Evolutionary conservation across 768 basidiomycete species (phyloP).

Genomic region (Serendipita sp.): DNA sequence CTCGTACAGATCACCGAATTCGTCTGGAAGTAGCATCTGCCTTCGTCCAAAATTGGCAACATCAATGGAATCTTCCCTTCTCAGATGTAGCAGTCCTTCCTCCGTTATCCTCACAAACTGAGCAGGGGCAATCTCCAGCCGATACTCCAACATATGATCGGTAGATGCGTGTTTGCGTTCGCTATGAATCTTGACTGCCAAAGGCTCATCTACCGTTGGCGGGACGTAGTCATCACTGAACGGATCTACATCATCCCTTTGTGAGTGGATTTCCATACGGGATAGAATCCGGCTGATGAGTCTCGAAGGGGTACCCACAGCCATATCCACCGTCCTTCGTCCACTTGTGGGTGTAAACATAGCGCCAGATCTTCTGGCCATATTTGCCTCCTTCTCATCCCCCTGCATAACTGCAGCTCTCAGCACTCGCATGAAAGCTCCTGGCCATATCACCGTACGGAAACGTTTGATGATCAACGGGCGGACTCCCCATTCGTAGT

Average conservation of each 20-base stretch:
- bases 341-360: constrained; percentile 28
- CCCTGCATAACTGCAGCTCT: constrained; percentile 42
- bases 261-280: constrained; percentile 22
- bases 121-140: constrained; percentile 55
- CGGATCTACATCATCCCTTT: constrained; percentile 7
- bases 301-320: constrained; percentile 29
- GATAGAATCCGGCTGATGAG: constrained; percentile 43
- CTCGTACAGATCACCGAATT: constrained; percentile 26
- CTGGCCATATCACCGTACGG: constrained; percentile 66
- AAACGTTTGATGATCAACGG: constrained; percentile 74
- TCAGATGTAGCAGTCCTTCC: constrained; percentile 45
- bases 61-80: constrained; percentile 28
- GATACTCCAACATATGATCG: constrained; percentile 58
- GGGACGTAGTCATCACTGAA: constrained; percentile 18
- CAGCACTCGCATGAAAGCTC: constrained; percentile 50
- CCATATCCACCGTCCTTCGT: constrained; percentile 14
- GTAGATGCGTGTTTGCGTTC: constrained; percentile 52
- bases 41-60: background rate
- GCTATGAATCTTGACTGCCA: constrained; percentile 52
- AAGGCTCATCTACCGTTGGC: constrained; percentile 20
- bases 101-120: constrained; percentile 49
- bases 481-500: constrained; percentile 84
- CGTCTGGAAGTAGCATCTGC: constrained; percentile 22
- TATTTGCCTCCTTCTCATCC: constrained; percentile 19
- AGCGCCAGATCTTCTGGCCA: constrained; percentile 10